These are phyloP conservation scores for Candida quercuum DNA, from an alignment of 805 yeast genomes.

Conservation along the genomic window DNA sequence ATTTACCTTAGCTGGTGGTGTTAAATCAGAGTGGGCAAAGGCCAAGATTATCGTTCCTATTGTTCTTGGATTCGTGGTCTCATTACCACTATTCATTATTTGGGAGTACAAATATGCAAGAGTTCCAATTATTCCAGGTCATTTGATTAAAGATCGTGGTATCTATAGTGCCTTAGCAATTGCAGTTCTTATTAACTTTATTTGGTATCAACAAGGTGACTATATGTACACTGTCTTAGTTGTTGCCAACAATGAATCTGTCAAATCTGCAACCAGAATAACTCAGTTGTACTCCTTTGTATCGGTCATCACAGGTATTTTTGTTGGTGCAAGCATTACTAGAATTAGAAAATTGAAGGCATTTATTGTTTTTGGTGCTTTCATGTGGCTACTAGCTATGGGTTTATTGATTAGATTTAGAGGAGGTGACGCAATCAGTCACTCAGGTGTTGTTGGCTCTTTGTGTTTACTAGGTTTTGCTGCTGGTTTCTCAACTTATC, in stretches of 20 bases:
- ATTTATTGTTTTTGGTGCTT: slow-evolving; percentile 54
- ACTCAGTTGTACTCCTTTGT: slow-evolving; percentile 58
- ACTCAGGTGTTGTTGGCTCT: slow-evolving; percentile 59
- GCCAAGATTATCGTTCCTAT: slow-evolving; percentile 60
- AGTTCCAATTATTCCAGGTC: slow-evolving; percentile 52
- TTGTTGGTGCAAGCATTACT: slow-evolving; percentile 50
- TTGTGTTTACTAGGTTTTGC: slow-evolving; percentile 64
- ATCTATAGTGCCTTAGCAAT: slow-evolving; percentile 59
- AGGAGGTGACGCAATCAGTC: slow-evolving; percentile 41
- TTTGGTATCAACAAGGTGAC: slow-evolving; percentile 64
- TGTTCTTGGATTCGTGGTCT: slow-evolving; percentile 48
- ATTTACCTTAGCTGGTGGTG: slow-evolving; percentile 64
- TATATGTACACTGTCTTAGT: slow-evolving; percentile 56
- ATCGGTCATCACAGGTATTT: slow-evolving; percentile 53
- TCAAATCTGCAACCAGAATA: slow-evolving; percentile 61
- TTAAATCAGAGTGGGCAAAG: slow-evolving; percentile 42
- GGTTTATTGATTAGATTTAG: slow-evolving; percentile 57
- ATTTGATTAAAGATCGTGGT: slow-evolving; percentile 54
- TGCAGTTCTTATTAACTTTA: slow-evolving; percentile 48
- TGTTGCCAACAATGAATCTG: slow-evolving; percentile 53
- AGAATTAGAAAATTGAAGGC: slow-evolving; percentile 48
- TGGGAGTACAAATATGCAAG: slow-evolving; percentile 55
- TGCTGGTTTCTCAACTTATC: slow-evolving; percentile 66
- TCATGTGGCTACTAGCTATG: slow-evolving; percentile 53
- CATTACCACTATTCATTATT: slow-evolving; percentile 45